A percentile compares a stretch with the other conserved stretches of the same genome.
Conservation (phyloP, 805 yeast genomes). For the Kuraishia hungarica region DNA sequence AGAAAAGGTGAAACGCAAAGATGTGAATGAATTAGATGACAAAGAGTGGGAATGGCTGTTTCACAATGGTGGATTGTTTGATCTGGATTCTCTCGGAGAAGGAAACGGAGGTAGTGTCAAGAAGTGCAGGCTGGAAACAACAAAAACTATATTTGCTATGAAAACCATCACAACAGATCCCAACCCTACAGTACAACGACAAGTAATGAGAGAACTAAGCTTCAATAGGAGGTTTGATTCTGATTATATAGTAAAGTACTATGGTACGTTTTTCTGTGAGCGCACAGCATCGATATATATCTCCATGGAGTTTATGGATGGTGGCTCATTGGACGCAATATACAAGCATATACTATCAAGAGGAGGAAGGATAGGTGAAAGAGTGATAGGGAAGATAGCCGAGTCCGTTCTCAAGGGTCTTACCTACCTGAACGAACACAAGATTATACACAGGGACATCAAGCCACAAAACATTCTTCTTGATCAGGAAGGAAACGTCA, state of each 20-base stretch:
- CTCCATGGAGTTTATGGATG: slow-evolving; percentile 97
- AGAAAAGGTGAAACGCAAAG: slow-evolving; percentile 10
- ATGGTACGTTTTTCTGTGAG: slow-evolving; percentile 83
- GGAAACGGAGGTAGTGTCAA: slow-evolving; percentile 92
- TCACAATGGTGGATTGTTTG: slow-evolving; percentile 51
- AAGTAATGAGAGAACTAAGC: slow-evolving; percentile 83
- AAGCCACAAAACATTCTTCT: slow-evolving; percentile 90
- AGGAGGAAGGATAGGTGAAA: slow-evolving; percentile 87
- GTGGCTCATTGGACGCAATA: slow-evolving; percentile 84
- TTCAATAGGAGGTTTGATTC: slow-evolving; percentile 78
- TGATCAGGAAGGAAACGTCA: slow-evolving; percentile 71
- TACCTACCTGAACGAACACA: slow-evolving; percentile 78
- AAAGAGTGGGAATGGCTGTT: slow-evolving; percentile 67
- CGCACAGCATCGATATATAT: slow-evolving; percentile 76
- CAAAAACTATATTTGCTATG: slow-evolving; percentile 70
- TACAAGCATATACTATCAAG: slow-evolving; percentile 65
- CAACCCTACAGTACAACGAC: slow-evolving; percentile 81
- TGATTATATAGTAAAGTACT: slow-evolving; percentile 82
- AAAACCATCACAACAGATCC: slow-evolving; percentile 69
- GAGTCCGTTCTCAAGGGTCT: slow-evolving; percentile 79
- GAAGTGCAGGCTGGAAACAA: slow-evolving; percentile 57
- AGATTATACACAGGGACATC: slow-evolving; percentile 90
- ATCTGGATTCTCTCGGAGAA: slow-evolving; percentile 74
- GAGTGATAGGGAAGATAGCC: slow-evolving; percentile 85
- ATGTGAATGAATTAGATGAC: slow-evolving; percentile 53